These are phyloP conservation scores for Coelastrella sp. DNA, from an alignment of 139 green algal species.

Conservation along the genomic window DNA sequence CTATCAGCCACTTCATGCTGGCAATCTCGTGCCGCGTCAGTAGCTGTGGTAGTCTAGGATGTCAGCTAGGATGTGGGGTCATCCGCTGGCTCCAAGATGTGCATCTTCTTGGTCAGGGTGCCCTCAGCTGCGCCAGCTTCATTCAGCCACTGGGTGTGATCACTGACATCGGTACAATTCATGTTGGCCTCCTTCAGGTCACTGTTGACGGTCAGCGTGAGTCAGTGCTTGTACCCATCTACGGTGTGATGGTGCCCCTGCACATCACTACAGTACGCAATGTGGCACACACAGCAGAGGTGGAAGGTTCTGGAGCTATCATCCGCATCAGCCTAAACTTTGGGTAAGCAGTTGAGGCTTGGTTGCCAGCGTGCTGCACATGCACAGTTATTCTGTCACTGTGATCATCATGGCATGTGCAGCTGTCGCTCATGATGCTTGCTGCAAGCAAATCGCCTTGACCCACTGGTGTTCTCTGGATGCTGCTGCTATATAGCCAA, in stretches of 20 bases:
- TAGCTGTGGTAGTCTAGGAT: too few relatives aligned
- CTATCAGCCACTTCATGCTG: too few relatives aligned
- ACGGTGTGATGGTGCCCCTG: slow-evolving; percentile 97
- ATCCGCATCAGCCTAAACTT: slow-evolving; percentile 98
- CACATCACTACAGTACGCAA: slow-evolving; percentile 97
- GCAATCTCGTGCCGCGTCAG: too few relatives aligned
- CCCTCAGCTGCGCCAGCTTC: background rate
- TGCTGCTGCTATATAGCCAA: background rate
- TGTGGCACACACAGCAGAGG: slow-evolving; percentile 75
- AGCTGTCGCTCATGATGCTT: background rate
- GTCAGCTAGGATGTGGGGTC: too few relatives aligned
- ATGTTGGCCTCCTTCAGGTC: background rate
- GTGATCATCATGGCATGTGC: background rate
- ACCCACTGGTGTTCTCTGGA: background rate
- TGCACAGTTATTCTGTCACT: background rate
- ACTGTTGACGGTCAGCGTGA: slow-evolving; percentile 84
- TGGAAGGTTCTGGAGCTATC: slow-evolving; percentile 84
- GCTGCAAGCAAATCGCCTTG: background rate
- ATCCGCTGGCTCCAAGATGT: too few relatives aligned
- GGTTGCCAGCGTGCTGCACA: background rate
- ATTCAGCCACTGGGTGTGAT: background rate
- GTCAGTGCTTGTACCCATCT: slow-evolving; percentile 96
- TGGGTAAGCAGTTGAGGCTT: slow-evolving; percentile 44
- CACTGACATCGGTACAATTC: background rate
- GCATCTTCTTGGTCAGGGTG: too few relatives aligned